Evolutionary conservation across 108 stramenopile genomes (phyloP), one percentile per base, ranked within the genome.

Genomic region (Cyclostephanos invisitatus): DNA sequence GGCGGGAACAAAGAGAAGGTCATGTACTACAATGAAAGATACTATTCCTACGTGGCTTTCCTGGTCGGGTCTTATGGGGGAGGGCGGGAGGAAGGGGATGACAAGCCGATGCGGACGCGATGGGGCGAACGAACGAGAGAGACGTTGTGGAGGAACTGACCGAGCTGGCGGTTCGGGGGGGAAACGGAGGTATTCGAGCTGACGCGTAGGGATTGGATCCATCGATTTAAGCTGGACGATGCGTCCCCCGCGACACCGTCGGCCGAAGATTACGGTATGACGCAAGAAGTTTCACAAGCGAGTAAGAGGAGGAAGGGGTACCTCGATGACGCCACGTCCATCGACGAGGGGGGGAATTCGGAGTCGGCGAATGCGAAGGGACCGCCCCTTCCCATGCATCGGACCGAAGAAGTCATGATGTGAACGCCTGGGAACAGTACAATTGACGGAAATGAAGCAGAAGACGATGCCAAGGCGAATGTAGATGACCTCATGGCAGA

Each of bases 401-500:
- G 58, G 18, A 49, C 61, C 7, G 57, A 65, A 15, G 57, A 51
- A 42, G 76, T 84, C 12, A 74, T 71, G 62, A n/a, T 93, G 91
- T 89, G 90, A 93, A 69, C 91, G 91, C 78, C 17, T 17, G 63
- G 2, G 28, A 20, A 27, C 1, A 21, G 64, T 24, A 17, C 15
- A 8, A 12, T 22, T 51, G 32, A n/a, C 20, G 29, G 59, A 12
- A 71, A 69, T 17, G 70, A 65, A 0, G 47, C 75, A 27, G 35
- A 38, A 40, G 9, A n/a, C 28, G 22, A 56, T 38, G 22, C 8
- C 5, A 62, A 67, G 35, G 57, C 64, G 12, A 64, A 55, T 51
- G 77, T 74, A 25, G 88, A 94, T 35, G 93, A 94, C 71, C 65
- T 94, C 25, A 69, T 94, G 75, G 84, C 84, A 20, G 93, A 94